phyloP scores from a whole-genome alignment of 129 eudicot species.

The Saussurea involucrata region DNA sequence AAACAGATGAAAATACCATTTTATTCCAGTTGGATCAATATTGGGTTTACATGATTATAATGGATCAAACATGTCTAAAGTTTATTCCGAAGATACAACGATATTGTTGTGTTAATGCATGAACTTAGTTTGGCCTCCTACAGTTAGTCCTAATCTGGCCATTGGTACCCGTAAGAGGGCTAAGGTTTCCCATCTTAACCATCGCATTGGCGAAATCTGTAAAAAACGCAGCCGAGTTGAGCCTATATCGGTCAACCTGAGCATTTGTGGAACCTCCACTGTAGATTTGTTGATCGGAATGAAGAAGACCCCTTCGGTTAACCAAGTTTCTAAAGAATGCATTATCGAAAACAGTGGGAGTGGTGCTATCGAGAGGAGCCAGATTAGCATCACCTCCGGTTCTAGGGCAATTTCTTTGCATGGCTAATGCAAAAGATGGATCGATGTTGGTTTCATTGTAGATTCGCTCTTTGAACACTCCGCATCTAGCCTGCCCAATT shows the following conservation, averaged over 20 bases:
- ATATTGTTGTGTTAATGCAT: background rate
- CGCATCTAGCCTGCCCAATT: constrained; percentile 38
- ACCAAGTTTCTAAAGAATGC: constrained; percentile 19
- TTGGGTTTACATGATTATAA: background rate
- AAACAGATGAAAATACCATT: too few species aligned
- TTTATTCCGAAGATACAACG: background rate
- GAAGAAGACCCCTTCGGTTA: constrained; percentile 29
- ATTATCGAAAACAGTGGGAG: constrained; percentile 19
- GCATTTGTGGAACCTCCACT: constrained; percentile 27
- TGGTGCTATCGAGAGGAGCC: background rate
- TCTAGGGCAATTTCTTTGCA: constrained; percentile 28
- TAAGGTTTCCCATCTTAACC: constrained; percentile 15
- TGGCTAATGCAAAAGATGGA: constrained; percentile 7
- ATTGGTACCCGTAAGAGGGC: constrained; percentile 19
- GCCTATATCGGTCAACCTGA: constrained; percentile 13
- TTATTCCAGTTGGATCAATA: too few species aligned
- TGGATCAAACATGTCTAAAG: background rate
- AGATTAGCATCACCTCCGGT: constrained; percentile 36
- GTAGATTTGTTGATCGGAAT: constrained; percentile 37
- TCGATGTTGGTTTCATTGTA: constrained; percentile 42
- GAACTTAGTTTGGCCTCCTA: constrained; percentile 22
- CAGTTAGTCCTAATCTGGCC: constrained; percentile 33
- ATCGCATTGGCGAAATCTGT: constrained; percentile 31
- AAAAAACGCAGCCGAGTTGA: constrained; percentile 7
- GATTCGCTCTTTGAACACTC: constrained; percentile 25